phyloP scores from a whole-genome alignment of 176 grass and related monocot species.

The Triticum turgidum region DNA sequence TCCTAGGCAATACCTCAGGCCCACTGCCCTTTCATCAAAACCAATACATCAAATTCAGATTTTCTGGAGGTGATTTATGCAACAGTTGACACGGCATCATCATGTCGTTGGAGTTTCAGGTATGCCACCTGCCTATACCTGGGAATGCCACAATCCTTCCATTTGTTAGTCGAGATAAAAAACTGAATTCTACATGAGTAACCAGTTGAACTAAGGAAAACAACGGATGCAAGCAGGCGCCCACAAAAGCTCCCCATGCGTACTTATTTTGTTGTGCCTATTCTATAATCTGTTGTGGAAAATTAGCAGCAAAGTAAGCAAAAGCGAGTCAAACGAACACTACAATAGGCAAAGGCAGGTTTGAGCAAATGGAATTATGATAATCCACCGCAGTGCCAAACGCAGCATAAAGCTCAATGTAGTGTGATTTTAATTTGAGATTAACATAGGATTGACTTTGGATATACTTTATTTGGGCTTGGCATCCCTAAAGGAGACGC shows the following conservation, averaged over 20 bases:
- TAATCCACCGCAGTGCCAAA: background rate
- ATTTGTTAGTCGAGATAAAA: constrained; percentile 27
- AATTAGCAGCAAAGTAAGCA: background rate
- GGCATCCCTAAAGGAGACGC: background rate
- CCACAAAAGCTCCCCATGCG: background rate
- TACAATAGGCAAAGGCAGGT: background rate
- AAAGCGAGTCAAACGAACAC: background rate
- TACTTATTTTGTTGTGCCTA: background rate
- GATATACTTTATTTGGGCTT: background rate
- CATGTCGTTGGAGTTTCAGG: background rate
- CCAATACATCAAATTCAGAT: constrained; percentile 32
- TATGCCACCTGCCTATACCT: constrained; percentile 1
- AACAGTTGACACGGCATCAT: constrained; percentile 15
- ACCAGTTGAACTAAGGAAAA: background rate
- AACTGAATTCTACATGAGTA: background rate
- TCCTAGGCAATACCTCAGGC: constrained; percentile 19
- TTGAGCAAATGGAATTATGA: background rate
- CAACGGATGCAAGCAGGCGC: background rate
- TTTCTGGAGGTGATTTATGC: constrained; percentile 29
- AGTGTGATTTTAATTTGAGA: background rate
- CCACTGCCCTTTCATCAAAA: constrained; percentile 14
- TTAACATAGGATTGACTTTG: background rate
- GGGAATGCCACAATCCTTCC: background rate
- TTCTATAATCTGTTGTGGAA: background rate
- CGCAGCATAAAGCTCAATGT: background rate